Evolutionary conservation across 352 stramenopile genomes (phyloP).

Genomic region (Pythium coloratum): DNA sequence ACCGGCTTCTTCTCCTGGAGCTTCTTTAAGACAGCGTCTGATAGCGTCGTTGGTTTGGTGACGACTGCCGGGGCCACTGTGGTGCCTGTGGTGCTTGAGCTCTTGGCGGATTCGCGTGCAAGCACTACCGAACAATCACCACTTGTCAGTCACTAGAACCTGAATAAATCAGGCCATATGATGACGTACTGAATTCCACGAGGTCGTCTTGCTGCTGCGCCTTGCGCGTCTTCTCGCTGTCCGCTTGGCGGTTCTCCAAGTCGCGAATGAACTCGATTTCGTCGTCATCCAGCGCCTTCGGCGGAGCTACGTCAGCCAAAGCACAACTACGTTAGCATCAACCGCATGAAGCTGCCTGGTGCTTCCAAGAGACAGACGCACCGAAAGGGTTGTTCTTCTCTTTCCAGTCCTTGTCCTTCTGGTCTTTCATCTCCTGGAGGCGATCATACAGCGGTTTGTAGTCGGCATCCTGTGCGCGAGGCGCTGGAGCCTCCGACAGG

Average conservation of each 20-base stretch:
- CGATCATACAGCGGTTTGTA: constrained; percentile 84
- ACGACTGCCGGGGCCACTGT: neutral
- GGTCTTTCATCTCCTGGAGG: constrained; percentile 71
- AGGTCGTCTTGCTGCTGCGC: constrained; percentile 76
- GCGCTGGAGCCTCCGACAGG: constrained; percentile 61
- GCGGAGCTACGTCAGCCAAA: constrained; percentile 44
- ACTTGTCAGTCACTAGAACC: neutral
- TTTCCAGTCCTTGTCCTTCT: constrained; percentile 88
- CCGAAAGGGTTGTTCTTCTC: constrained; percentile 89
- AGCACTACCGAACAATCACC: constrained; percentile 37
- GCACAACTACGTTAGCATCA: neutral
- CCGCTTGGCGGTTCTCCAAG: constrained; percentile 56
- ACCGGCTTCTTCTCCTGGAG: constrained; percentile 23
- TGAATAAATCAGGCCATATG: neutral
- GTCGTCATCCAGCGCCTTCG: constrained; percentile 85
- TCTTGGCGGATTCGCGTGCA: constrained; percentile 49
- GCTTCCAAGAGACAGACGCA: constrained; percentile 16
- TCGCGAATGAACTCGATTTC: constrained; percentile 83
- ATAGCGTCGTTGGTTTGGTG: constrained; percentile 4
- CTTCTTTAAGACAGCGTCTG: constrained; percentile 26
- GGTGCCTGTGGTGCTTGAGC: neutral
- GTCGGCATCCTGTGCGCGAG: constrained; percentile 40
- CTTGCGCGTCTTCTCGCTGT: constrained; percentile 49
- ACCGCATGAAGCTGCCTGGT: too few relatives aligned
- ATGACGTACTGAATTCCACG: constrained; percentile 62